Evolutionary conservation across 495 filamentous ascomycete genomes (phyloP), one percentile per base, ranked within the genome.

Genomic region (Choiromyces venosus): DNA sequence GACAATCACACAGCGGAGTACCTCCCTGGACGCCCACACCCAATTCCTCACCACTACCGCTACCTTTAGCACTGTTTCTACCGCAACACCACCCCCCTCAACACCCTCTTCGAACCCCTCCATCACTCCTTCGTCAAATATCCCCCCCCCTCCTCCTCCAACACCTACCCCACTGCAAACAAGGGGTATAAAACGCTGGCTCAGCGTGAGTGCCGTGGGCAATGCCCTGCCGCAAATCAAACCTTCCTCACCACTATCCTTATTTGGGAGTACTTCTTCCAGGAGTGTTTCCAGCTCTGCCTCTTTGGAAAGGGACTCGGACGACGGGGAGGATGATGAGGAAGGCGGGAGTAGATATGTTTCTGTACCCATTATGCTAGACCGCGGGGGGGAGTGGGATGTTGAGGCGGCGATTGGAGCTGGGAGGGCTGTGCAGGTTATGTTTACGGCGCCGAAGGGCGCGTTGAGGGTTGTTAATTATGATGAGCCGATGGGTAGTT

Each of bases 371-470:
- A 77, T 72, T n/a, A 56, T 42, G 46, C 29, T 77, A 16, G 75
- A 76, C 67, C 40, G 38, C 9, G 85, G 85, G 1, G 90, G 91
- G 19, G 90, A 89, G 6, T 97, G 94, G 93, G 94, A 97, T 79
- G 87, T 97, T 42, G 94, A 97, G 81, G 87, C 87, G 65, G 92
- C 92, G 8, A 91, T 91, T 1, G 52, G 10, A 2, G 89, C 94
- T 82, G 88, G 87, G 68, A 82, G 93, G 64, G 86, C 92, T 21
- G 94, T 98, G 73, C 94, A 98, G 83, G 88, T 96, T 74, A 96
- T 96, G 85, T 98, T 96, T 82, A 96, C 93, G 1, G 92, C 96
- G 71, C 94, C 94, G 66, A 91, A 88, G 81, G 90, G 93, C 83
- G 88, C 86, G 81, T 81, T 98, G 76, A 85, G 94, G 67, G 93